Base-by-base conservation (phyloP, 1,284 basidiomycete species). In the Cutaneotrichosporon arboriforme region DNA sequence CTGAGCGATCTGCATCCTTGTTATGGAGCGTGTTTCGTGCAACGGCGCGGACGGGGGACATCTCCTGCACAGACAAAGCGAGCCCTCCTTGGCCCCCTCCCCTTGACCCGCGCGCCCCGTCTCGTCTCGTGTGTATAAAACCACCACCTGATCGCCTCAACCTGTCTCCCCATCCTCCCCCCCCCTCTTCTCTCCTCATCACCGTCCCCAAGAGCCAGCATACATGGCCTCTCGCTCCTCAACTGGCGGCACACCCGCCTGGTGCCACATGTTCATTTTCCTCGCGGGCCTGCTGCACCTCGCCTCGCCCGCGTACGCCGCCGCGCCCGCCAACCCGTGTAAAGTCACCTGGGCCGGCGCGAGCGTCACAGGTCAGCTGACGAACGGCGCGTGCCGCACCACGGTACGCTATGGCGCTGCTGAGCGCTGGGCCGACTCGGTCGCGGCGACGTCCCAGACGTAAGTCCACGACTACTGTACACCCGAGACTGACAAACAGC, bases 381-480 rank as follows among this genome's bases (percentile, higher is more conserved):
- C 44, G 8, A 45, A 37, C 23, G 52, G 33, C 12, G 48, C 42
- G 9, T 73, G 70, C 54, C 54, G 67, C 26, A 72, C 64, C 55
- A 64, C 66, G 3, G 39, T 73, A 8, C 50, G 58, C 26, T 73
- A 73, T 55, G 71, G 59, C 8, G 37, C 45, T 3, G 61, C 66
- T 2, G 55, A 40, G 2, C 55, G 71, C 36, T 73, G 71, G 71
- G 64, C 36, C 13, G 52, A 64, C 20, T 53, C 62, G 12, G n/a
- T 31, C 0, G 9, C 49, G 2, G 44, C 54, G 0, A 34, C 33
- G 13, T 49, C 52, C 23, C 37, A 65, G 12, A 41, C 20, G 70
- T 68, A 26, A 58, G 65, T n/a, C n/a, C 26, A 12, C 2, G 38
- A 3, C 17, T 12, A 39, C 4, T 12, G 12, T 20, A 18, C 38